These are phyloP conservation scores for Fusarium transvaalense DNA, from an alignment of 2,329 filamentous ascomycete species.

Conservation along the genomic window DNA sequence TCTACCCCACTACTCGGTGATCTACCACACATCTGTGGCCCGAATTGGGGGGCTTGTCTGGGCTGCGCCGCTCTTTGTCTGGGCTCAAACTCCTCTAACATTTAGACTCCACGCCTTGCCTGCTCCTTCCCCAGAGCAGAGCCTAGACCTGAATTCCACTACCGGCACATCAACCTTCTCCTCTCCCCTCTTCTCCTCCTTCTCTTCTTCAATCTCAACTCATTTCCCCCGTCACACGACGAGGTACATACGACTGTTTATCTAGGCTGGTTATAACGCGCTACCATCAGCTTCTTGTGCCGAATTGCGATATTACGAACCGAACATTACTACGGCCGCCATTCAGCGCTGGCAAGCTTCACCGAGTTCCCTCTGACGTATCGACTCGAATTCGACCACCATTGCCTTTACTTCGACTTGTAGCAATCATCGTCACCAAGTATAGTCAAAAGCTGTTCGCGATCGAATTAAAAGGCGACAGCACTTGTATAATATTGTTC, in stretches of 20 bases:
- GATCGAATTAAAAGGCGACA: conserved; percentile 20
- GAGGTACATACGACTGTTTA: conserved; percentile 14
- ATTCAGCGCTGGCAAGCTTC: conserved; percentile 28
- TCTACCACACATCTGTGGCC: conserved; percentile 26
- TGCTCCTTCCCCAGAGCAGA: conserved; percentile 35
- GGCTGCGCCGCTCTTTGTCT: conserved; percentile 30
- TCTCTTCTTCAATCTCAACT: conserved; percentile 29
- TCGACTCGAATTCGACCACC: conserved; percentile 22
- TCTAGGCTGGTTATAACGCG: not conserved
- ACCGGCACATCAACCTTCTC: conserved; percentile 33
- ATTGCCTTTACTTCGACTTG: conserved; percentile 16
- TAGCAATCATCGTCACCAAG: not conserved
- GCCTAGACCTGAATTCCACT: conserved; percentile 32
- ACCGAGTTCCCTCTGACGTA: conserved; percentile 41
- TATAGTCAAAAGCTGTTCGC: conserved; percentile 1
- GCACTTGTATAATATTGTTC: not conserved
- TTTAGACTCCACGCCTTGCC: conserved; percentile 35
- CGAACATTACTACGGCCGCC: conserved; percentile 17
- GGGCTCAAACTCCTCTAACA: conserved; percentile 29
- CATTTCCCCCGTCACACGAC: conserved; percentile 26
- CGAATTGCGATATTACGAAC: conserved; percentile 20
- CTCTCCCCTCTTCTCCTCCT: conserved; percentile 34
- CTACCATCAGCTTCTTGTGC: not conserved
- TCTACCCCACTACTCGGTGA: conserved; percentile 26
- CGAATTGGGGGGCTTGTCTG: conserved; percentile 19